Percentiles rank a stretch among this genome's conserved stretches.
Evolutionary conservation across 805 yeast genomes (phyloP).

Genomic region (Schwanniomyces occidentalis): DNA sequence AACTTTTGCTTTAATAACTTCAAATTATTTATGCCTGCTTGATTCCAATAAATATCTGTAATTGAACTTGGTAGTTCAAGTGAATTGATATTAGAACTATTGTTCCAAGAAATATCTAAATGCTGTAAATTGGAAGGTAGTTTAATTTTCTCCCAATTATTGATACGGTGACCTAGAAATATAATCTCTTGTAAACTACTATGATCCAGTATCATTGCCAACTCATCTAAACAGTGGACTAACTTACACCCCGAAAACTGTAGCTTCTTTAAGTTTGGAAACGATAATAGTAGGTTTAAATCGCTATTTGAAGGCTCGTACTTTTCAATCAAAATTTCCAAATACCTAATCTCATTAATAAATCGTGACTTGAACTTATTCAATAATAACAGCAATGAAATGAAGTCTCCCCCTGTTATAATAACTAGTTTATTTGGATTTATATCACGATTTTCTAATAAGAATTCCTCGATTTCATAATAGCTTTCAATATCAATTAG

Average conservation of each 20-base stretch:
- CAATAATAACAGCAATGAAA: conserved; percentile 25
- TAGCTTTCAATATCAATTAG: conserved; percentile 21
- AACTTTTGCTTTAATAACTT: conserved; percentile 11
- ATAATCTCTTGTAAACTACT: conserved; percentile 24
- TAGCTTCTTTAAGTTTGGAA: conserved; percentile 27
- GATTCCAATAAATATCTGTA: conserved; percentile 32
- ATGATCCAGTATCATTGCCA: conserved; percentile 9
- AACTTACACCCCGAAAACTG: conserved; percentile 29
- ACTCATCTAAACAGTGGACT: conserved; percentile 6
- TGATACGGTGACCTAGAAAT: conserved; percentile 32
- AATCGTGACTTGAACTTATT: conserved; percentile 18
- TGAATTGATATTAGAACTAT: conserved; percentile 21
- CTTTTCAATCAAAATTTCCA: conserved; percentile 32
- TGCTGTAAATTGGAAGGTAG: conserved; percentile 28
- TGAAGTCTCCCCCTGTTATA: conserved; percentile 32
- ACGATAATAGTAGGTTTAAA: conserved; percentile 20
- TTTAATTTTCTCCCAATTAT: conserved; percentile 25
- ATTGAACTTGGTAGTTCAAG: conserved; percentile 22
- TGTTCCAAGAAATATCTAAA: conserved; percentile 39
- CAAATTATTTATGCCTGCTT: conserved; percentile 19
- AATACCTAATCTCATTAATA: conserved; percentile 5
- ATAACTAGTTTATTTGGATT: conserved; percentile 27
- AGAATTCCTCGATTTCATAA: conserved; percentile 33
- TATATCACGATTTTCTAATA: conserved; percentile 27
- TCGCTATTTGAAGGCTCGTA: conserved; percentile 19